Evolutionary conservation across 306 rosid genomes (phyloP).

Genomic region (Dicorynia guianensis): DNA sequence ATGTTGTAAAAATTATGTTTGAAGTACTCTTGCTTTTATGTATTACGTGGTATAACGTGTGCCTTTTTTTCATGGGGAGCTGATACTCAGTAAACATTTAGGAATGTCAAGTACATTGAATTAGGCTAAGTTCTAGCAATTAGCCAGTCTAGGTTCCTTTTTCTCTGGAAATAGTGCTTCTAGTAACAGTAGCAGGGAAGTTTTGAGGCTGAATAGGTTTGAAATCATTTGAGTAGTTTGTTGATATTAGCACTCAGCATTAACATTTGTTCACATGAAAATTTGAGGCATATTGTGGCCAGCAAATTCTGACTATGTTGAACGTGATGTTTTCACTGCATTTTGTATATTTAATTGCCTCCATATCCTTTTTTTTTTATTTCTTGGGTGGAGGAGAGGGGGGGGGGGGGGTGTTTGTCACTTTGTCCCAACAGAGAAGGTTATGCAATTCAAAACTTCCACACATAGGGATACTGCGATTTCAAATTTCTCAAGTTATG

Average conservation of each 20-base stretch:
- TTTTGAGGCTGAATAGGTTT: not conserved
- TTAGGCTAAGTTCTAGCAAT: not conserved
- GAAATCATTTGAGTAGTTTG: not conserved
- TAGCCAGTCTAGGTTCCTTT: not conserved
- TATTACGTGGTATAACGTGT: not conserved
- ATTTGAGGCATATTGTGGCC: not conserved
- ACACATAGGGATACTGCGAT: not conserved
- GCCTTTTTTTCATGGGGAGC: not conserved
- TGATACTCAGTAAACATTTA: slow-evolving; percentile 5
- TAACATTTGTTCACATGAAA: not conserved
- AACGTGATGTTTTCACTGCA: not conserved
- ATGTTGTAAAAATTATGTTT: not conserved
- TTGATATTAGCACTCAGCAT: too few species aligned
- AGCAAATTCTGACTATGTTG: not conserved
- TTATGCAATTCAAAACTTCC: too few species aligned
- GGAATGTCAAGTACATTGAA: slow-evolving; percentile 4
- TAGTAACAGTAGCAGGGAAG: not conserved
- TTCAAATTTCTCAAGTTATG: not conserved
- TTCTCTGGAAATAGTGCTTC: slow-evolving; percentile 18
- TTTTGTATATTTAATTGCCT: too few species aligned
- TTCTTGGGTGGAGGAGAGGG: not conserved
- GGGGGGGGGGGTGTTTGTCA: not conserved
- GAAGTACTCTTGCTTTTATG: not conserved
- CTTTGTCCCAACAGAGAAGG: too few species aligned
- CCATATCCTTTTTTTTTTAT: not conserved